Conservation (phyloP, 805 yeast genomes). For the Metschnikowia baotianmanensis region DNA sequence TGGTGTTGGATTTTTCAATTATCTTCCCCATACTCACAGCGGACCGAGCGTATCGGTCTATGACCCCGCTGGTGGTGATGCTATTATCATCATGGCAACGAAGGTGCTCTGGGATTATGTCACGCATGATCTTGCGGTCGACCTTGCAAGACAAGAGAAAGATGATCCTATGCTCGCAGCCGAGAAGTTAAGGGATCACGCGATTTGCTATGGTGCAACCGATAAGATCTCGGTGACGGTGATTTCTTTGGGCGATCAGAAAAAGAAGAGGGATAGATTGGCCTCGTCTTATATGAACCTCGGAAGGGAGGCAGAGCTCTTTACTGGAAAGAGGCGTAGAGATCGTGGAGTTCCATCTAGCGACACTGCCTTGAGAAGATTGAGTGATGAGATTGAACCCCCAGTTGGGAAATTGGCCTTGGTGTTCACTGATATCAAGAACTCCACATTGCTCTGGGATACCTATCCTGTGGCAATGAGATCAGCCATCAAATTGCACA, state of each 20-base stretch:
- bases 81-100: constrained; percentile 80
- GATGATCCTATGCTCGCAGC: constrained; percentile 90
- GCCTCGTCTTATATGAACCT: constrained; percentile 37
- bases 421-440: constrained; percentile 96
- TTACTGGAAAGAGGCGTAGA: constrained; percentile 38
- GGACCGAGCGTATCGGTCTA: constrained; percentile 75
- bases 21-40: constrained; percentile 84
- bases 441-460: constrained; percentile 93
- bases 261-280: constrained; percentile 27
- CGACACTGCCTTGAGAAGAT: constrained; percentile 76
- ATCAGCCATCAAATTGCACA: constrained; percentile 93
- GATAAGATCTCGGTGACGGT: constrained; percentile 82
- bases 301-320: constrained; percentile 34
- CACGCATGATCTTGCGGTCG: constrained; percentile 83
- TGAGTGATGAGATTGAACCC: constrained; percentile 89
- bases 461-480: constrained; percentile 91
- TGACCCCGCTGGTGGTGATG: constrained; percentile 66
- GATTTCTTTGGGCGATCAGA: constrained; percentile 59
- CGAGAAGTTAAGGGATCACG: constrained; percentile 88
- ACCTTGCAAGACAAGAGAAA: constrained; percentile 77
- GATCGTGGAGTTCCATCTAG: constrained; percentile 48
- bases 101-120: constrained; percentile 82
- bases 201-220: constrained; percentile 84
- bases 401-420: constrained; percentile 93
- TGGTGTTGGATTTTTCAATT: constrained; percentile 86